Conservation (phyloP, 2,329 filamentous ascomycete species). For the Aspergillus melleus region DNA sequence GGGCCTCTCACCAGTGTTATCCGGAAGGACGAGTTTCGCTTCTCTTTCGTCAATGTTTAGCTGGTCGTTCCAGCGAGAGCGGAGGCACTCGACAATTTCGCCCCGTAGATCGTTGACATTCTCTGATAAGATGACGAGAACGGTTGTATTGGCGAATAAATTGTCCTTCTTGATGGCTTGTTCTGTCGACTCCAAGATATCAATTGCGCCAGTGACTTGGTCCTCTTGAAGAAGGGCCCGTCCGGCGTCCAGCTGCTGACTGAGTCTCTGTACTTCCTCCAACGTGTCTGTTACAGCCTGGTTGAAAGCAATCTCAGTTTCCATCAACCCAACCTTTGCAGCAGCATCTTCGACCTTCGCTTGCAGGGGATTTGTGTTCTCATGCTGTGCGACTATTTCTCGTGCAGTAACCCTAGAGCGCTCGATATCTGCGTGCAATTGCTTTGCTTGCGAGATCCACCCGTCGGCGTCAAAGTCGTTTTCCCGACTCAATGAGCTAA, state of each 20-base stretch:
- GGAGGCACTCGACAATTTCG: conserved; percentile 65
- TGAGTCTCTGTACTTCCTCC: conserved; percentile 53
- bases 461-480: conserved; percentile 76
- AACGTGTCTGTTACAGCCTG: conserved; percentile 52
- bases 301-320: conserved; percentile 62
- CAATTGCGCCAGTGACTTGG: conserved; percentile 49
- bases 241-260: conserved; percentile 48
- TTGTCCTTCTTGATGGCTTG: conserved; percentile 27
- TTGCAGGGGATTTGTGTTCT: conserved; percentile 65
- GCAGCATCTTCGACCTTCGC: conserved; percentile 63
- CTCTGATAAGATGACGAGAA: conserved; percentile 59
- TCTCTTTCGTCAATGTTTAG: conserved; percentile 61
- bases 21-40: conserved; percentile 58
- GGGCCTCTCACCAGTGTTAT: conserved; percentile 52
- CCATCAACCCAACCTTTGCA: conserved; percentile 56
- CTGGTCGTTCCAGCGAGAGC: conserved; percentile 69
- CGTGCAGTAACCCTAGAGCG: conserved; percentile 75
- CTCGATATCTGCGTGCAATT: conserved; percentile 81
- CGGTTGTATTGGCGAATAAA: conserved; percentile 36
- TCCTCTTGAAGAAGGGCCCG: conserved; percentile 47
- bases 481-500: conserved; percentile 73
- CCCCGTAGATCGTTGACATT: conserved; percentile 67
- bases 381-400: conserved; percentile 76
- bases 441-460: conserved; percentile 83
- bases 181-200: conserved; percentile 48